Evolutionary conservation across 495 filamentous ascomycete species (phyloP), one percentile per base, ranked within the genome.

Genomic region (Amphirosellinia nigrospora): DNA sequence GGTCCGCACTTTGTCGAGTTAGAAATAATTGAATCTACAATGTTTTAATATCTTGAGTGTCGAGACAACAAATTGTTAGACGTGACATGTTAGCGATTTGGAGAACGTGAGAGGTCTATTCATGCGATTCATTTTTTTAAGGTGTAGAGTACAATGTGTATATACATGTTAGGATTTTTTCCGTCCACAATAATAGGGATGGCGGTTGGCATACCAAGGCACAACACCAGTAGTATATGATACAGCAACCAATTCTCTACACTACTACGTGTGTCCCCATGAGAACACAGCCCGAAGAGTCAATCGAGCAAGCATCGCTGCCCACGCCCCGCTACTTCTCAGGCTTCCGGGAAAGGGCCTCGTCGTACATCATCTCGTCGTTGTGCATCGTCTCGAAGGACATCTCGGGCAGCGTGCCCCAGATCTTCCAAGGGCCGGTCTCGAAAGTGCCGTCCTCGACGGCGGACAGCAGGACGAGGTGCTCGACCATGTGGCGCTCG

Each of bases 391-490:
- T 46, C 68, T 70, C 68, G 26, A 79, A 78, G 78, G 84, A 87
- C 11, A 87, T 91, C 73, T 90, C 85, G 70, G 85, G 81, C 45
- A 87, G 78, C 43, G 88, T 89, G 30, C 94, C 94, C 89, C 93
- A 92, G 58, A 97, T 75, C 76, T 84, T 87, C 94, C 94, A 98
- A 15, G 85, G 84, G 45, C 78, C 79, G 50, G 89, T 84, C 70
- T 83, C 74, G 63, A 87, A 91, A 3, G 82, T 82, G 6, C 61
- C 36, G 11, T 62, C 66, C 80, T 86, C 79, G 59, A 90, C 77
- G 30, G 79, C 72, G 73, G 85, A 84, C 81, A 93, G 92, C 26
- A 97, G 73, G 6, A 95, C 91, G n/a, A 98, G 28, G 74, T 96
- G 91, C 83, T 98, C 94, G 1, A 82, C 79, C 67, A 91, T 83